Evolutionary conservation across 139 green algal genomes (phyloP), one percentile per base, ranked within the genome.

Genomic region (Tetradesmus obliquus): DNA sequence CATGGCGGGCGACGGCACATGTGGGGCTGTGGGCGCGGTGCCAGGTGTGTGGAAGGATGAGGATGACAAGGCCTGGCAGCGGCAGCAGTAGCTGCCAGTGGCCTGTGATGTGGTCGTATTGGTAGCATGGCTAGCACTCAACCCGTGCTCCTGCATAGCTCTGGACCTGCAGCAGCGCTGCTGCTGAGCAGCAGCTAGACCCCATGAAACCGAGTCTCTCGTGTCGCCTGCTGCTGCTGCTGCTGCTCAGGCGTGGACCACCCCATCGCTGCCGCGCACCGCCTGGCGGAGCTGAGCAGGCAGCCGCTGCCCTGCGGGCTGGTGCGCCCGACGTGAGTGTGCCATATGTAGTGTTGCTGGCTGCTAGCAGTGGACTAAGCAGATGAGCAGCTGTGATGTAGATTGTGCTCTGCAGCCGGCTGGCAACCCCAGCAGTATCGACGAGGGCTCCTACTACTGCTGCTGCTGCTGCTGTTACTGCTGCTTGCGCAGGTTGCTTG

Each of bases 241-340:
- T 19, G 89, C 12, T 80, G 86, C 66, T 9, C 95, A 98, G 96
- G 97, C 17, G 71, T 98, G 12, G 13, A 60, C 9, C 96, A 97
- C 89, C 96, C 97, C 1, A 93, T 96, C 2, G n/a, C 82, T 3
- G 94, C 91, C 1, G 97, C 97, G 0, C 74, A 76, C 24, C 20
- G 66, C 55, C 85, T 99, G 32, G 97, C 97, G 1, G 1, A 20
- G 3, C 83, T 95, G 51, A 92, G 92, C n/a, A 19, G 45, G 54
- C 53, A 88, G n/a, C 95, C 95, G 0, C 90, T 98, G 17, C 94
- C 94, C 5, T 90, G 96, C 10, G 97, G 97, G 13, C 93, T 96
- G 19, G 95, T 99, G 51, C 88, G 92, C 3, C 97, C 97, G 79
- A 96, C 97, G 96, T 98, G 93, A 94, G 96, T 92, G 19, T 10